Conservation (phyloP, 345 rosid species). For the Murraya koenigii region DNA sequence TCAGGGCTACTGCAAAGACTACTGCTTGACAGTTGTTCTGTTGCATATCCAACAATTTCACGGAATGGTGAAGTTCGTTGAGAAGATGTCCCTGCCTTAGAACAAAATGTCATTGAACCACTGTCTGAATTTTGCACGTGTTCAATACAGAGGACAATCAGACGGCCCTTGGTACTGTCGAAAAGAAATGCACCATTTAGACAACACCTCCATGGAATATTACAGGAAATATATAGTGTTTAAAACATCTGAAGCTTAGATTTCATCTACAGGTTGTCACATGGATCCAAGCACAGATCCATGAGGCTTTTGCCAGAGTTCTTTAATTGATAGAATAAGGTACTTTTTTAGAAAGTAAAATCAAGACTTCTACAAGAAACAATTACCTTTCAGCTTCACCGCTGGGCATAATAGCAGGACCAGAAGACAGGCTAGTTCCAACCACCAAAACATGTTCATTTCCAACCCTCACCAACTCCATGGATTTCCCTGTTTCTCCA, state of each 20-base stretch:
- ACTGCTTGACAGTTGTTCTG: conserved; percentile 80
- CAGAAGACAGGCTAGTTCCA: conserved; percentile 85
- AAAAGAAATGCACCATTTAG: conserved; percentile 24
- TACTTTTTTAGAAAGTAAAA: not conserved
- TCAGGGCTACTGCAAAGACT: conserved; percentile 87
- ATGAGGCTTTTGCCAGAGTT: too few species aligned
- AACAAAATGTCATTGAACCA: conserved; percentile 65
- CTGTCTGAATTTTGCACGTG: conserved; percentile 68
- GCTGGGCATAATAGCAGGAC: conserved; percentile 94
- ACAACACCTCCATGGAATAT: not conserved
- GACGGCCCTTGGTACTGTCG: conserved; percentile 86
- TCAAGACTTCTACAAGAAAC: not conserved
- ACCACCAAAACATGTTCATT: conserved; percentile 80
- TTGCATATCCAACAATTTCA: conserved; percentile 61
- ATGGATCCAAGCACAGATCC: not conserved
- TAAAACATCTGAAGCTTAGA: not conserved
- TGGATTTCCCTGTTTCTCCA: conserved; percentile 89
- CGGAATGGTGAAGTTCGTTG: conserved; percentile 79
- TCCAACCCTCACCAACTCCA: conserved; percentile 86
- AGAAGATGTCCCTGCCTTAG: conserved; percentile 72
- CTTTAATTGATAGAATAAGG: not conserved
- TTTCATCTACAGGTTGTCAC: not conserved
- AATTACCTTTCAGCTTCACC: conserved; percentile 97
- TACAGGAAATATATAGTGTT: not conserved
- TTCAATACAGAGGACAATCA: conserved; percentile 71